These are phyloP conservation scores for Fusarium zealandicum DNA, from an alignment of 2,329 filamentous ascomycete genomes.

Conservation along the genomic window DNA sequence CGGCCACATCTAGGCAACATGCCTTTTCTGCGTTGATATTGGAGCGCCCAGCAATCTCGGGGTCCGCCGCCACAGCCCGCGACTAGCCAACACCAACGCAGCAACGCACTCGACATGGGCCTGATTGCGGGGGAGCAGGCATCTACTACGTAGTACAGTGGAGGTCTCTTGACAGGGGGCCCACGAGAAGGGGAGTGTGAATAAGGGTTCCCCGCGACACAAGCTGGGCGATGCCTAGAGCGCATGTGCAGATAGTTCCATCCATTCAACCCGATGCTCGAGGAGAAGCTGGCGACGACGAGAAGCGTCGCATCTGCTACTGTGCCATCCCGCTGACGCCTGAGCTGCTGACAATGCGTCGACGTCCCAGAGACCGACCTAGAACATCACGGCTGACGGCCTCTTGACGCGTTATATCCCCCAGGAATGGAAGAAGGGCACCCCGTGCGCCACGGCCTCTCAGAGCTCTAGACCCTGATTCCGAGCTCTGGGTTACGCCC, in stretches of 20 bases:
- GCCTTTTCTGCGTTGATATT: background rate
- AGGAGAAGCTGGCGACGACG: background rate
- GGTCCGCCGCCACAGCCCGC: slow-evolving; percentile 18
- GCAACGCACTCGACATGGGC: slow-evolving; percentile 17
- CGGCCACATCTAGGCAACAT: background rate
- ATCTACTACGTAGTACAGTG: slow-evolving; percentile 18
- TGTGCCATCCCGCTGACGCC: slow-evolving; percentile 8
- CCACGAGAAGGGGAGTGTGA: slow-evolving; percentile 18
- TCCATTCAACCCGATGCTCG: background rate
- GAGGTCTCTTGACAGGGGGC: slow-evolving; percentile 25
- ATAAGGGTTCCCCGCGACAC: slow-evolving; percentile 15
- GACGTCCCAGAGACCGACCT: slow-evolving; percentile 6
- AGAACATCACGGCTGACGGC: slow-evolving; percentile 23
- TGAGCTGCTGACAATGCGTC: slow-evolving; percentile 14
- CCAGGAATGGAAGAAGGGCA: slow-evolving; percentile 12
- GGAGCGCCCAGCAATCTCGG: slow-evolving; percentile 9
- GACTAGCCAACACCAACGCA: slow-evolving; percentile 25
- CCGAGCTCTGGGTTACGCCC: background rate
- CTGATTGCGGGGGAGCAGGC: slow-evolving; percentile 34
- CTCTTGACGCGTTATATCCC: background rate
- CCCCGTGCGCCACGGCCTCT: slow-evolving; percentile 8
- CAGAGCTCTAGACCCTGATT: slow-evolving; percentile 25
- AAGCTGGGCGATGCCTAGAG: background rate
- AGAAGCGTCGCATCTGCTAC: background rate
- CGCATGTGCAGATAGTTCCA: background rate